Base-by-base conservation (phyloP, 2,329 filamentous ascomycete species). In the Ceratocystis cacaofunesta region DNA sequence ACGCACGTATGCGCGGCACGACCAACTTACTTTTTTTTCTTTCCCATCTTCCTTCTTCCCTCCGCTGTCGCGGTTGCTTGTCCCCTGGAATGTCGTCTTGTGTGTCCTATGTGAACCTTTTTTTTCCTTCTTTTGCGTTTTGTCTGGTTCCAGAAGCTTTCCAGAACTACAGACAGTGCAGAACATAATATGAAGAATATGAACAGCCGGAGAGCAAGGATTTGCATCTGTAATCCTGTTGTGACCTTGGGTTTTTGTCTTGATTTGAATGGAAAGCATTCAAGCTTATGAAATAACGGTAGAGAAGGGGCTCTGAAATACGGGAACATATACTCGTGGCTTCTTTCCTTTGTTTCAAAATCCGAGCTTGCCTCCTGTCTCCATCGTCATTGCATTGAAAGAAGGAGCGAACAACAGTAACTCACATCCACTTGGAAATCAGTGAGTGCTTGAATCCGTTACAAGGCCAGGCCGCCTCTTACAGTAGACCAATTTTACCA, bases 141-240 rank as follows among this genome's bases (percentile, higher is more conserved):
- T 62, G 12, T 48, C 60, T 44, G 12, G 25, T 62, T 64, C 62
- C 50, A 64, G 62, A 64, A 64, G 19, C 50, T 44, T 64, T 64
- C 62, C 62, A 58, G 62, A 64, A 64, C 10, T 64, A 28, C 62
- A 55, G 44, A 62, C 36, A 32, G 22, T 48, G 41, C 41, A 62
- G 22, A 44, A 44, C 28, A 32, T 25, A 57, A 17, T 8, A 19
- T 57, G 52, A 57, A 57, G 15, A 57, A 57, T 32, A 36, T 57
- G 17, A 32, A 36, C 52, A 32, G 4, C 52, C n/a, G 28, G 25
- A 17, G 2, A 57, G 32, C 28, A 57, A 57, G 28, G 52, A 32
- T 57, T 57, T 36, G 25, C 32, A 30, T n/a, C 12, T 57, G 25
- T 30, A n/a, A 17, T 30, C 15, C 52, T 32, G 25, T 32, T 57